These are phyloP conservation scores for Brassica carinata DNA, from an alignment of 345 rosid species.

Conservation along the genomic window DNA sequence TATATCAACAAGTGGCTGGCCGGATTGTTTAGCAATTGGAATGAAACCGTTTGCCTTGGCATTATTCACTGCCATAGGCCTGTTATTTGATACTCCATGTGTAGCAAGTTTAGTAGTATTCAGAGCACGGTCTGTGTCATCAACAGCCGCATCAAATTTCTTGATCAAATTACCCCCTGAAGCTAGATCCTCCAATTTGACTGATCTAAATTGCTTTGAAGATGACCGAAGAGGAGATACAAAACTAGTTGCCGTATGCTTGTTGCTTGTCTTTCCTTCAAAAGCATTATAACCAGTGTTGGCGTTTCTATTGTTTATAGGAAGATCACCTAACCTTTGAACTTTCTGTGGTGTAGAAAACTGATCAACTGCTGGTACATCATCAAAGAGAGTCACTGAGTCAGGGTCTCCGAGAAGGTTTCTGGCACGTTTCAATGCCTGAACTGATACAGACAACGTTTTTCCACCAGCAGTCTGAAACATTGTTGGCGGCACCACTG, in stretches of 20 bases:
- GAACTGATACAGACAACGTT: constrained; percentile 82
- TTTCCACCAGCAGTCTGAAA: constrained; percentile 91
- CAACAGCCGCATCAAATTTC: constrained; percentile 75
- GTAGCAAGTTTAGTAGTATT: constrained; percentile 32
- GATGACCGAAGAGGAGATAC: constrained; percentile 62
- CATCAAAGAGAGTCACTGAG: constrained; percentile 56
- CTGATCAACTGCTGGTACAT: constrained; percentile 43
- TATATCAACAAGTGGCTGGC: constrained; percentile 59
- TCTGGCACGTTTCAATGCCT: constrained; percentile 84
- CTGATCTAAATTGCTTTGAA: constrained; percentile 44
- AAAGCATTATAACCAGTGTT: constrained; percentile 37
- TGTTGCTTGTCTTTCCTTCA: constrained; percentile 49
- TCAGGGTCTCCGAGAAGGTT: constrained; percentile 93
- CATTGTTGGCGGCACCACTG: constrained; percentile 60
- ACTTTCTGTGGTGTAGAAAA: constrained; percentile 42
- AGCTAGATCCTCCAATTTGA: constrained; percentile 38
- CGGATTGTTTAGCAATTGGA: constrained; percentile 39
- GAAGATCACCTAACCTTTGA: constrained; percentile 35
- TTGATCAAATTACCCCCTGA: constrained; percentile 63
- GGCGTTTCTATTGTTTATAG: constrained; percentile 47
- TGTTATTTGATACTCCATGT: constrained; percentile 34
- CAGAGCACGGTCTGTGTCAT: constrained; percentile 34
- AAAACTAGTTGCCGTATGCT: constrained; percentile 50
- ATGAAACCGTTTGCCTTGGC: constrained; percentile 37
- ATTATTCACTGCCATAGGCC: constrained; percentile 20